Conservation (phyloP, 805 yeast genomes). For the Wickerhamomyces strasburgensis region DNA sequence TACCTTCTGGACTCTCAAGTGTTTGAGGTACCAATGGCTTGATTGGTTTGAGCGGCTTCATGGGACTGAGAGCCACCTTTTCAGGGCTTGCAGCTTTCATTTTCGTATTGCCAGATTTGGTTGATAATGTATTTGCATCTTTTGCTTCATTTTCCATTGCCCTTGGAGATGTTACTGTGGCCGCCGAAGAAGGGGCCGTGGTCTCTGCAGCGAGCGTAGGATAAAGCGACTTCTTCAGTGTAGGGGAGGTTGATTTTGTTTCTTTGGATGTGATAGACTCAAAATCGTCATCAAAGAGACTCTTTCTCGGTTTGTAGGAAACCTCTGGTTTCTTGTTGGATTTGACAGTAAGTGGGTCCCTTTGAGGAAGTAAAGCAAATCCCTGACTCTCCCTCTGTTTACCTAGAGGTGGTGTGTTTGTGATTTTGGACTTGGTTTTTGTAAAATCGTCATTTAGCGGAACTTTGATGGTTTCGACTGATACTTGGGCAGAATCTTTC, state of each 20-base stretch:
- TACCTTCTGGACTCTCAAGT: constrained; percentile 9
- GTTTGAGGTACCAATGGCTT: constrained; percentile 2
- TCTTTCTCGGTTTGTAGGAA: constrained; percentile 9
- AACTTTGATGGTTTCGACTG: constrained; percentile 16
- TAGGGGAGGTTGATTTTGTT: constrained; percentile 7
- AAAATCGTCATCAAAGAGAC: constrained; percentile 14
- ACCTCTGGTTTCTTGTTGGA: constrained; percentile 18
- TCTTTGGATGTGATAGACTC: constrained; percentile 9
- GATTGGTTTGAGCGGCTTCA: constrained; percentile 3
- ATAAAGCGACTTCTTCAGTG: constrained; percentile 13
- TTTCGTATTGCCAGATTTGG: not conserved
- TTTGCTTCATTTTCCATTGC: not conserved
- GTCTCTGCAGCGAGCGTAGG: constrained; percentile 15
- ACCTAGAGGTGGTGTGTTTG: constrained; percentile 18
- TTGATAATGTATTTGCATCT: not conserved
- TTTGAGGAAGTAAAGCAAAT: constrained; percentile 27
- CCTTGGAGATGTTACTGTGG: constrained; percentile 7
- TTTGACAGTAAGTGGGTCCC: constrained; percentile 27
- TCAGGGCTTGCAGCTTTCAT: too few relatives aligned
- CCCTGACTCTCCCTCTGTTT: constrained; percentile 26
- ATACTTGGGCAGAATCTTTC: constrained; percentile 2
- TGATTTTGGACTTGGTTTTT: constrained; percentile 1
- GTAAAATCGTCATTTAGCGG: constrained; percentile 19
- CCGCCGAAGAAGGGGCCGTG: constrained; percentile 6
- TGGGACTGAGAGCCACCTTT: not conserved